These are phyloP conservation scores for Tritrichomonas musculus DNA, from an alignment of 208 protist species.

Conservation along the genomic window DNA sequence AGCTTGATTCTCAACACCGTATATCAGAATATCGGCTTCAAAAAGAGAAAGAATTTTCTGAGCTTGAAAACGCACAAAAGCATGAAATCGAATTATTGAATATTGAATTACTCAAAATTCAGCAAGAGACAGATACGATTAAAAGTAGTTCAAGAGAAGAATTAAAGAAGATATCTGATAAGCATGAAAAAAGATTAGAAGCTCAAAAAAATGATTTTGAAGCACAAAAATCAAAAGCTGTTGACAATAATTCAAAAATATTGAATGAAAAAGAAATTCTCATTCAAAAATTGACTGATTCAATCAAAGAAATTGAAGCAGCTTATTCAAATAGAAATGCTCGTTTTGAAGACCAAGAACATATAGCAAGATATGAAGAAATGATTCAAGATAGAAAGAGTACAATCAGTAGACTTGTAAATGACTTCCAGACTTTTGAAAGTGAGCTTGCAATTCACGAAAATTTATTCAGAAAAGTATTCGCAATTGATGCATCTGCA, in stretches of 20 bases:
- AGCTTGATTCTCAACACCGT: not conserved
- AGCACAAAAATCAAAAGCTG: not conserved
- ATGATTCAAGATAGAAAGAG: not conserved
- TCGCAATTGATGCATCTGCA: too few species aligned
- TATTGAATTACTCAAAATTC: not conserved
- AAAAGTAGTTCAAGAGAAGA: not conserved
- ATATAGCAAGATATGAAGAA: constrained; percentile 14
- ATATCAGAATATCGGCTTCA: not conserved
- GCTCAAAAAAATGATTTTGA: not conserved
- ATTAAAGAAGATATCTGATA: not conserved
- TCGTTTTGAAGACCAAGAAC: not conserved
- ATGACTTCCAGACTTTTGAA: not conserved
- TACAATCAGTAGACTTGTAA: not conserved
- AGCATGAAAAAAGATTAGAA: not conserved
- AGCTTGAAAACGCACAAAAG: not conserved
- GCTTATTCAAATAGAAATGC: not conserved
- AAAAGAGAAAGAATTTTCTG: not conserved
- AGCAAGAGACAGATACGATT: not conserved
- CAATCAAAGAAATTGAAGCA: not conserved
- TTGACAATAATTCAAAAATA: not conserved
- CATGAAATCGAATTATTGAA: not conserved
- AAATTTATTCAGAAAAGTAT: too few species aligned
- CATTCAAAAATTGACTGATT: not conserved
- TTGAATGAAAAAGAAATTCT: not conserved
- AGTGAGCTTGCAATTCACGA: too few species aligned